Evolutionary conservation across 148 eudicot genomes (phyloP).

Genomic region (Fagopyrum tataricum): DNA sequence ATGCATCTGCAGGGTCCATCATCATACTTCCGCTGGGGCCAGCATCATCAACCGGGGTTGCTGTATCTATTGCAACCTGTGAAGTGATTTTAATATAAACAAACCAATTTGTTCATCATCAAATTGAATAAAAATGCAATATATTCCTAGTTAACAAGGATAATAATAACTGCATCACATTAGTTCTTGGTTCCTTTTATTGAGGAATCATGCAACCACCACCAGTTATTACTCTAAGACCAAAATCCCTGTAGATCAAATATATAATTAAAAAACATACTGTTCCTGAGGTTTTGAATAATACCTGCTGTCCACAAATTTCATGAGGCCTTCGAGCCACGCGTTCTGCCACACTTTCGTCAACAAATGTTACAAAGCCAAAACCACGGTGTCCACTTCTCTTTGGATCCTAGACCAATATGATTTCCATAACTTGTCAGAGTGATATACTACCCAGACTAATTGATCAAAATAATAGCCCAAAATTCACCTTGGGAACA

Average conservation of each 20-base stretch:
- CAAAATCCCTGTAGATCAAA: background rate
- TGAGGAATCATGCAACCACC: background rate
- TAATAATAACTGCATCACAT: background rate
- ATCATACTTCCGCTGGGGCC: conserved; percentile 57
- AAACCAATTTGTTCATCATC: background rate
- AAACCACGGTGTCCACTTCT: conserved; percentile 96
- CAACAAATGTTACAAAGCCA: conserved; percentile 97
- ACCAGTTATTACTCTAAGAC: background rate
- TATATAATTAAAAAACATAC: background rate
- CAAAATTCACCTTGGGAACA: conserved; percentile 68
- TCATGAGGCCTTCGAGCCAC: conserved; percentile 90
- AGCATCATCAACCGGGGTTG: conserved; percentile 86
- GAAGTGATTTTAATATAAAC: conserved; percentile 13
- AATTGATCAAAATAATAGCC: background rate
- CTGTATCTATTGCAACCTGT: conserved; percentile 97
- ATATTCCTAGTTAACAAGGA: background rate
- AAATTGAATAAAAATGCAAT: background rate
- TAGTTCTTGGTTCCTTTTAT: background rate
- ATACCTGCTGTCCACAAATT: conserved; percentile 85
- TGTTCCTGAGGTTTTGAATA: background rate
- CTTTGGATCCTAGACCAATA: conserved; percentile 75
- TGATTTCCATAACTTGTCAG: background rate
- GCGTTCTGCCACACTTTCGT: conserved; percentile 92
- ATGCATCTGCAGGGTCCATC: conserved; percentile 72
- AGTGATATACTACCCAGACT: background rate